Conservation (phyloP, 768 basidiomycete genomes). For the Leccinum variicolor region DNA sequence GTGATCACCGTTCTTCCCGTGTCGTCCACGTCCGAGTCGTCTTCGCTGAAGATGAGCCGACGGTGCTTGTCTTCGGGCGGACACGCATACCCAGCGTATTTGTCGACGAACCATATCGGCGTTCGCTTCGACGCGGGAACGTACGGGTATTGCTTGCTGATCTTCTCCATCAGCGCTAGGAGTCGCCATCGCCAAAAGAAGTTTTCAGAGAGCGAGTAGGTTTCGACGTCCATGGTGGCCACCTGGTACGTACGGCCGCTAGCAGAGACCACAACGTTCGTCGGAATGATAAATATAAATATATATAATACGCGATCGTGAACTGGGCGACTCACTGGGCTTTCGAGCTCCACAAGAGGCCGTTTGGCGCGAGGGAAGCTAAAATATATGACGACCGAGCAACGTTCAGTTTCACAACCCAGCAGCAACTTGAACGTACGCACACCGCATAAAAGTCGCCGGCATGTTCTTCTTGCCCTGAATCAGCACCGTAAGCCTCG, state of each 20-base stretch:
- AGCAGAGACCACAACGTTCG: constrained; percentile 1
- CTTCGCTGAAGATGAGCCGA: constrained; percentile 36
- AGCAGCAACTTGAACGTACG: constrained; percentile 4
- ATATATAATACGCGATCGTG: background rate
- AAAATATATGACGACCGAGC: background rate
- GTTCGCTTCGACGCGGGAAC: constrained; percentile 38
- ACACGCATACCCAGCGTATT: constrained; percentile 34
- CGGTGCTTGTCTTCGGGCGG: constrained; percentile 24
- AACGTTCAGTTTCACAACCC: too few relatives aligned
- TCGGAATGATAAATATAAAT: background rate
- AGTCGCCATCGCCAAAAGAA: constrained; percentile 54
- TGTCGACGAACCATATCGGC: constrained; percentile 47
- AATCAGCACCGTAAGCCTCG: constrained; percentile 38
- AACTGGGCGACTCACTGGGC: constrained; percentile 21
- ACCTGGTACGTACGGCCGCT: constrained; percentile 46
- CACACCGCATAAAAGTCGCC: constrained; percentile 41
- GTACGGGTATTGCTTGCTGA: constrained; percentile 34
- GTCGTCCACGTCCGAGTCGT: constrained; percentile 30
- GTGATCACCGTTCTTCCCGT: constrained; percentile 28
- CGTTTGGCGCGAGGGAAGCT: constrained; percentile 31
- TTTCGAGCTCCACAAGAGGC: constrained; percentile 31
- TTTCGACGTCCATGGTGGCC: constrained; percentile 42
- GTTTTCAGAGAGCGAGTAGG: constrained; percentile 40
- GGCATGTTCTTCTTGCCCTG: constrained; percentile 39
- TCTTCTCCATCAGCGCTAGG: constrained; percentile 42